Evolutionary conservation across 2,329 filamentous ascomycete species (phyloP).

Genomic region (Pseudovirgaria hyperparasitica): DNA sequence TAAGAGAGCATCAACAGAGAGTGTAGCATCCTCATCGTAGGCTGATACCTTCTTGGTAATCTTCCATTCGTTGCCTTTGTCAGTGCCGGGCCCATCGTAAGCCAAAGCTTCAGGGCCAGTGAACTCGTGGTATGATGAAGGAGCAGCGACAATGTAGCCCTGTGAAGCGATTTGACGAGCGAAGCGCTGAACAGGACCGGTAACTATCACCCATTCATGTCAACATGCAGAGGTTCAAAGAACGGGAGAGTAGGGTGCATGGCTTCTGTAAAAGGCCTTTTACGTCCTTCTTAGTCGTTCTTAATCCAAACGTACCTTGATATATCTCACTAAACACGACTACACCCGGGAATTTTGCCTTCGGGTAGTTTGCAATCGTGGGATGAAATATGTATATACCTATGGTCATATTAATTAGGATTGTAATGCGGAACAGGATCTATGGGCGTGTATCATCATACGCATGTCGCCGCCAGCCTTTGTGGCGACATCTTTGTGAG

Average conservation of each 20-base stretch:
- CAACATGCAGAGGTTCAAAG: not conserved
- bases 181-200: slow-evolving; percentile 79
- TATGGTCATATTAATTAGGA: slow-evolving; percentile 23
- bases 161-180: slow-evolving; percentile 84
- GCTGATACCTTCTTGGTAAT: slow-evolving; percentile 71
- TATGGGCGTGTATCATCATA: slow-evolving; percentile 17
- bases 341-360: slow-evolving; percentile 81
- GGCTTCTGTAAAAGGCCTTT: too few species aligned
- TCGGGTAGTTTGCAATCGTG: slow-evolving; percentile 69
- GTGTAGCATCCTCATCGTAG: slow-evolving; percentile 53
- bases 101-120: slow-evolving; percentile 69
- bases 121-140: slow-evolving; percentile 89
- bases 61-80: slow-evolving; percentile 79
- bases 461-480: slow-evolving; percentile 48
- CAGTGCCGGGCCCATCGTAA: slow-evolving; percentile 80
- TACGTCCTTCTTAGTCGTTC: too few species aligned
- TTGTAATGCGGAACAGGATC: slow-evolving; percentile 1
- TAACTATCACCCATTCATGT: slow-evolving; percentile 61
- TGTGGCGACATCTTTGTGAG: slow-evolving; percentile 46
- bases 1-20: slow-evolving; percentile 29
- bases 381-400: slow-evolving; percentile 87
- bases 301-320: slow-evolving; percentile 74
- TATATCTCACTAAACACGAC: slow-evolving; percentile 91
- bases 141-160: slow-evolving; percentile 85
- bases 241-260: too few species aligned